Percentiles rank a stretch among this genome's conserved stretches.
phyloP scores from a whole-genome alignment of 805 yeast genomes.

The Yarrowia yakushimensis region DNA sequence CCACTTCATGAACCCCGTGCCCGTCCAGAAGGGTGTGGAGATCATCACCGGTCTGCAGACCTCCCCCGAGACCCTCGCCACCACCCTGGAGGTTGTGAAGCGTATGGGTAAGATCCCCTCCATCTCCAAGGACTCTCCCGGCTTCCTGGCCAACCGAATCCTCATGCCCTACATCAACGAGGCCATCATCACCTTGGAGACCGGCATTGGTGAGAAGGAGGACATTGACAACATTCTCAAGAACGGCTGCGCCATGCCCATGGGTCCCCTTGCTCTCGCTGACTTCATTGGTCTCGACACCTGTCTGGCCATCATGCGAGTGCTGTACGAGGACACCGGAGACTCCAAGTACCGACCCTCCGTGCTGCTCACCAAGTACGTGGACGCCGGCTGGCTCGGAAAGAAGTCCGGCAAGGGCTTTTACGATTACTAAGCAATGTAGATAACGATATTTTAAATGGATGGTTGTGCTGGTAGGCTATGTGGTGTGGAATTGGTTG shows the following conservation, averaged over 20 bases:
- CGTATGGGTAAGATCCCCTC: constrained; percentile 41
- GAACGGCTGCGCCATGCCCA: constrained; percentile 48
- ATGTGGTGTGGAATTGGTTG: too few relatives aligned
- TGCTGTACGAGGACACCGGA: constrained; percentile 41
- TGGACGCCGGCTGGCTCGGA: constrained; percentile 45
- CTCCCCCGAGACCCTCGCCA: constrained; percentile 37
- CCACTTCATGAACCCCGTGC: constrained; percentile 48
- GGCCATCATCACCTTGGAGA: constrained; percentile 42
- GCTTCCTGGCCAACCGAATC: constrained; percentile 45
- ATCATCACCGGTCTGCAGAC: constrained; percentile 44
- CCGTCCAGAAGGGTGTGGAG: constrained; percentile 46
- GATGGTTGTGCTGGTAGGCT: too few relatives aligned
- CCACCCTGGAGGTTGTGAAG: constrained; percentile 37
- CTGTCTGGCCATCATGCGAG: constrained; percentile 43
- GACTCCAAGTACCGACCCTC: constrained; percentile 46
- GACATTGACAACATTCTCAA: constrained; percentile 46
- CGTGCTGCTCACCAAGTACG: constrained; percentile 39
- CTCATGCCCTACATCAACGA: constrained; percentile 46
- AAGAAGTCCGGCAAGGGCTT: constrained; percentile 43
- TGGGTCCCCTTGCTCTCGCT: constrained; percentile 45
- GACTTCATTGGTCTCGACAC: constrained; percentile 47
- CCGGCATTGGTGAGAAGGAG: constrained; percentile 42
- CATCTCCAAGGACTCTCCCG: constrained; percentile 42
- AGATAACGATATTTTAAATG: too few relatives aligned
- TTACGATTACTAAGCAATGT: constrained; percentile 39